phyloP scores from a whole-genome alignment of 2,329 filamentous ascomycete genomes.

The Myotisia sp. region DNA sequence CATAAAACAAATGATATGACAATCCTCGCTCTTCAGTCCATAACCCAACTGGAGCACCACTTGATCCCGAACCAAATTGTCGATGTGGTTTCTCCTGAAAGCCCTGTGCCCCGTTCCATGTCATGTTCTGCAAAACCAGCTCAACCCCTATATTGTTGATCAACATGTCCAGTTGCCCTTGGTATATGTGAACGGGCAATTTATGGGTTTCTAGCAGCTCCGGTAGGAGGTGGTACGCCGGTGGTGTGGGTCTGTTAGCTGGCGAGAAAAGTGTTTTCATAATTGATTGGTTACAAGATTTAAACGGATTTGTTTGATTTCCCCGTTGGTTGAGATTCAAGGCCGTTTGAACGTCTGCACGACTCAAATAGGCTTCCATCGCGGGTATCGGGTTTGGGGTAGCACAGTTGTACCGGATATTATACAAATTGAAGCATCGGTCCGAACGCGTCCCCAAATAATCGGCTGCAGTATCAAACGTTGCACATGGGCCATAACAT shows the following conservation, averaged over 20 bases:
- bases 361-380: slow-evolving; percentile 21
- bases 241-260: slow-evolving; percentile 15
- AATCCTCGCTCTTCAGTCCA: slow-evolving; percentile 24
- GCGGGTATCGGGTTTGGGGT: slow-evolving; percentile 15
- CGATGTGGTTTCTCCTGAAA: slow-evolving; percentile 20
- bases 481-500: slow-evolving; percentile 25
- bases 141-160: slow-evolving; percentile 26
- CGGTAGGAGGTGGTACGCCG: slow-evolving; percentile 23
- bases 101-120: slow-evolving; percentile 26
- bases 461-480: slow-evolving; percentile 22
- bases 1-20: slow-evolving; percentile 24
- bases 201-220: slow-evolving; percentile 20
- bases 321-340: slow-evolving; percentile 17
- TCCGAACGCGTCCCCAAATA: slow-evolving; percentile 16
- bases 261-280: slow-evolving; percentile 15
- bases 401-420: slow-evolving; percentile 22
- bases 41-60: slow-evolving; percentile 14
- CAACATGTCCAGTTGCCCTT: slow-evolving; percentile 26
- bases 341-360: slow-evolving; percentile 21
- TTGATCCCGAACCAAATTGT: slow-evolving; percentile 9
- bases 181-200: slow-evolving; percentile 24
- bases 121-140: slow-evolving; percentile 28
- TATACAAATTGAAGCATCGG: slow-evolving; percentile 23
- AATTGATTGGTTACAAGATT: slow-evolving; percentile 21
- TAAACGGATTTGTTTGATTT: slow-evolving; percentile 12